Conservation (phyloP, 371 early-diverging fungal species). For the Mucor lusitanicus region DNA sequence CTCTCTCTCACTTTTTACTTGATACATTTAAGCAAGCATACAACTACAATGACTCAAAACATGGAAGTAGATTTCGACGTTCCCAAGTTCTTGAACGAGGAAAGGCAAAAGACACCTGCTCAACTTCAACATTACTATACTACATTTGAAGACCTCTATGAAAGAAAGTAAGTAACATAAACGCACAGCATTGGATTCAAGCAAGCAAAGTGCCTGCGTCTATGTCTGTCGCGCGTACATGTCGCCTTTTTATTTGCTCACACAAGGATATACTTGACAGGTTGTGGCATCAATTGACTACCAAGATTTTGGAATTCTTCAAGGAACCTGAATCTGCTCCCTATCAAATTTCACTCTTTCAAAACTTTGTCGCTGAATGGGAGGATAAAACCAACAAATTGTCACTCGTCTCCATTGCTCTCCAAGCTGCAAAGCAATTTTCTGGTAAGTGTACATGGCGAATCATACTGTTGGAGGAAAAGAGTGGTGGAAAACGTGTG, state of each 20-base stretch:
- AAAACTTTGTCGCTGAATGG: constrained; percentile 91
- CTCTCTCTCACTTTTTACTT: constrained; percentile 6
- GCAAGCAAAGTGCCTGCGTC: background rate
- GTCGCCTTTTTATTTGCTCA: background rate
- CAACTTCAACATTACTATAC: constrained; percentile 72
- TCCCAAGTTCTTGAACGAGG: constrained; percentile 68
- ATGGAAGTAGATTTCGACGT: constrained; percentile 90
- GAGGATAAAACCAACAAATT: constrained; percentile 92
- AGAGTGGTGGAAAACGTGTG: no score
- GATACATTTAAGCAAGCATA: background rate
- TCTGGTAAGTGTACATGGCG: constrained; percentile 71
- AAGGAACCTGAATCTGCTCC: constrained; percentile 76
- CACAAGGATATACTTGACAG: constrained; percentile 43
- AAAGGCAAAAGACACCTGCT: constrained; percentile 70
- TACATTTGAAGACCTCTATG: constrained; percentile 88
- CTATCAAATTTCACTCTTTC: constrained; percentile 79
- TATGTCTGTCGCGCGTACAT: background rate
- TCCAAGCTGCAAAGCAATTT: constrained; percentile 77
- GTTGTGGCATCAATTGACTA: constrained; percentile 97
- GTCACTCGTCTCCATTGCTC: constrained; percentile 81
- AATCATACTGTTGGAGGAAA: no score
- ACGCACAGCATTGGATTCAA: background rate
- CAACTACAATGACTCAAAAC: constrained; percentile 38
- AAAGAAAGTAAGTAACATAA: constrained; percentile 79
- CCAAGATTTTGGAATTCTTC: constrained; percentile 76